Evolutionary conservation across 345 rosid species (phyloP).

Genomic region (Eucalyptus leucophloia): DNA sequence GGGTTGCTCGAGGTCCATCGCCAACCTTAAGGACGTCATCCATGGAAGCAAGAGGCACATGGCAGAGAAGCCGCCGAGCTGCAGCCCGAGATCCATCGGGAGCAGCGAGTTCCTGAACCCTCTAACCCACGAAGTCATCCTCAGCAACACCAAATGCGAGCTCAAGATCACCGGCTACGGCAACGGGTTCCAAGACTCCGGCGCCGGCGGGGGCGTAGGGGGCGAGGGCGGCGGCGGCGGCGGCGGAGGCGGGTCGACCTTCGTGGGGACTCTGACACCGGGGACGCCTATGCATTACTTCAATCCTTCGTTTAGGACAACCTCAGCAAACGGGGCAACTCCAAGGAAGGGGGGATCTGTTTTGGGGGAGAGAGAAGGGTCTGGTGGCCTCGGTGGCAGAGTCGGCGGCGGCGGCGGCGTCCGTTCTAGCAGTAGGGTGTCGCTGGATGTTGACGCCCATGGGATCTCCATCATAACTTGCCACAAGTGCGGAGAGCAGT

Average conservation of each 20-base stretch:
- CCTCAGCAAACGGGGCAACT: conserved; percentile 7
- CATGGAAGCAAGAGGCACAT: conserved; percentile 96
- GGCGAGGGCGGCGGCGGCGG: background rate
- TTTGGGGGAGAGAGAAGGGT: conserved; percentile 39
- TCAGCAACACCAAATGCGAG: conserved; percentile 89
- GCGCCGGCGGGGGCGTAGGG: conserved; percentile 13
- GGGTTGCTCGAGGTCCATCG: conserved; percentile 97
- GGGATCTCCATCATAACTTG: conserved; percentile 56
- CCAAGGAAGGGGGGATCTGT: conserved; percentile 43
- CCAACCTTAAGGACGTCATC: conserved; percentile 94
- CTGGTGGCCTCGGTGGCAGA: conserved; percentile 17
- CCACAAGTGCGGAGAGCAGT: conserved; percentile 96
- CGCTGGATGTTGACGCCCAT: conserved; percentile 49
- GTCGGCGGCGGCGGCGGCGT: background rate
- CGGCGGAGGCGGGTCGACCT: conserved; percentile 26
- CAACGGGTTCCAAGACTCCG: background rate
- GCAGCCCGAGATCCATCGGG: conserved; percentile 97
- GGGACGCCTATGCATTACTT: conserved; percentile 93
- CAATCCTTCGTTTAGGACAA: conserved; percentile 45
- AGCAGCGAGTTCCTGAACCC: conserved; percentile 99
- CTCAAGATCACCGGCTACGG: conserved; percentile 86
- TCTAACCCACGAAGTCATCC: conserved; percentile 86
- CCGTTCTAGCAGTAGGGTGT: conserved; percentile 30
- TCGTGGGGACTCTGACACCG: conserved; percentile 77
- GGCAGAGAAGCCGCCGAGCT: conserved; percentile 70